Conservation (phyloP, 257 asterid genomes). For the Solanum chiquidenum region DNA sequence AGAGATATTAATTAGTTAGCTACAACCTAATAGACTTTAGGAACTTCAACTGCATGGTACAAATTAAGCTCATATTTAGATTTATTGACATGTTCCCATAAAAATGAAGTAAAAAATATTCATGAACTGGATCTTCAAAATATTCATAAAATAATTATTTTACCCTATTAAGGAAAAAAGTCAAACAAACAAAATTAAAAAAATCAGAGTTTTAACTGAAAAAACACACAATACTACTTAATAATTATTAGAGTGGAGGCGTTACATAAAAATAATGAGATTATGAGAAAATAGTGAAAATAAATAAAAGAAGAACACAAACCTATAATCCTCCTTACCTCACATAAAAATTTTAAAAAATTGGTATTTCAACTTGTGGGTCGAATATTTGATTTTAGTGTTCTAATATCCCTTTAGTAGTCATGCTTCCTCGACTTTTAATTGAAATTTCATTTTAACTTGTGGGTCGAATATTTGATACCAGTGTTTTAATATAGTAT, state of each 20-base stretch:
- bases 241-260: neutral
- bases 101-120: neutral
- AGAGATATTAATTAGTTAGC: neutral
- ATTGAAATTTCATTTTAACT: neutral
- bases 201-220: neutral
- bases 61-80: neutral
- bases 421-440: neutral
- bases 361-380: neutral
- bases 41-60: neutral
- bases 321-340: neutral
- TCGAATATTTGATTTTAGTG: neutral
- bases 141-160: too few species aligned
- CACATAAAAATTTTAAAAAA: rapidly evolving
- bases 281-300: neutral
- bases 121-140: neutral
- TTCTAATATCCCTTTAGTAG: neutral
- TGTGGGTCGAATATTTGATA: neutral
- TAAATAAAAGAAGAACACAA: neutral
- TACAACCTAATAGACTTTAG: neutral
- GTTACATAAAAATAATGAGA: neutral
- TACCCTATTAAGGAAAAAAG: neutral
- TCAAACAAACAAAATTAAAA: neutral
- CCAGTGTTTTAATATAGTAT: too few species aligned
- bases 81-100: neutral
- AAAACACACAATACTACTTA: neutral